These are phyloP conservation scores for Gamarada debralockiae DNA, from an alignment of 495 filamentous ascomycete species.

Conservation along the genomic window DNA sequence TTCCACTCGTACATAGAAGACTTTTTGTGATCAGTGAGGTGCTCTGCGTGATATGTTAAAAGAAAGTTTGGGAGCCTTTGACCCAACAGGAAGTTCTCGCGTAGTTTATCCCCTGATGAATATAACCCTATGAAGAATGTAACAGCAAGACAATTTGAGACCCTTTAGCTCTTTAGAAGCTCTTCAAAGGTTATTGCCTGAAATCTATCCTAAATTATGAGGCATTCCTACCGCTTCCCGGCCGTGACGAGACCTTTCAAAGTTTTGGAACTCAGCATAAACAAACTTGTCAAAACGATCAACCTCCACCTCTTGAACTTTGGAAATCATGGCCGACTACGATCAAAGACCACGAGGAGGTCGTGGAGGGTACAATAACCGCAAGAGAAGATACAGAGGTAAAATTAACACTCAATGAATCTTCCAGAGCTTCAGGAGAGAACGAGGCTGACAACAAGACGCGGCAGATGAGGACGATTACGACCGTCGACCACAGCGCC, in stretches of 20 bases:
- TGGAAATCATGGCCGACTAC: constrained; percentile 70
- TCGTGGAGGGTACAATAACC: constrained; percentile 58
- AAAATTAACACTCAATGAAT: background rate
- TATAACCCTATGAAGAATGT: too few species aligned
- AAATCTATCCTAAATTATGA: too few species aligned
- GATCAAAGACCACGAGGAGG: constrained; percentile 58
- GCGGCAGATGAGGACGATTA: constrained; percentile 67
- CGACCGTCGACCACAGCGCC: constrained; percentile 67
- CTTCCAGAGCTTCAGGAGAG: background rate
- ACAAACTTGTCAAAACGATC: background rate
- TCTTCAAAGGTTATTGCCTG: too few species aligned
- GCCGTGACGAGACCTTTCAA: too few species aligned
- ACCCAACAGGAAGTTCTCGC: too few species aligned
- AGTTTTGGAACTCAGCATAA: too few species aligned
- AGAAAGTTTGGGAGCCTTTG: too few species aligned
- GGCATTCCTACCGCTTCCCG: too few species aligned
- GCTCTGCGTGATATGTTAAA: background rate
- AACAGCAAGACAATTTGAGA: too few species aligned
- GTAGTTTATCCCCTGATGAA: too few species aligned
- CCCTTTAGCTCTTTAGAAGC: too few species aligned
- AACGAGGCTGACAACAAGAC: constrained; percentile 15
- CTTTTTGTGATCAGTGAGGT: background rate
- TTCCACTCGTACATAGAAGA: constrained; percentile 4
- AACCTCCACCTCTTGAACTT: too few species aligned
- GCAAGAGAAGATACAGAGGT: constrained; percentile 62